Evolutionary conservation across 2,329 filamentous ascomycete species (phyloP).

Genomic region (Xylaria sp.): DNA sequence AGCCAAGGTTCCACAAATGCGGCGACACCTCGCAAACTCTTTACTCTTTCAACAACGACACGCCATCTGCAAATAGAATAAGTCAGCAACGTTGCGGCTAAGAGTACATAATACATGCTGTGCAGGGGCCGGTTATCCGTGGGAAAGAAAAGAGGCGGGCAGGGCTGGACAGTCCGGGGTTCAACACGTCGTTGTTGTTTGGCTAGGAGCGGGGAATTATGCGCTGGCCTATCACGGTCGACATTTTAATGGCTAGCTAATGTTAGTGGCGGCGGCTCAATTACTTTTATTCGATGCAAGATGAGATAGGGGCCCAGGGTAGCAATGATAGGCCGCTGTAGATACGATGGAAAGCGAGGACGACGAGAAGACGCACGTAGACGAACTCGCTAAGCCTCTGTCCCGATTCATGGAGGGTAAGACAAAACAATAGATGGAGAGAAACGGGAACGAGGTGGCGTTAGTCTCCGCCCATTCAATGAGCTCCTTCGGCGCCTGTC

Average conservation of each 20-base stretch:
- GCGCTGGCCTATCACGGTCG: conserved; percentile 11
- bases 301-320: not conserved
- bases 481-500: conserved; percentile 6
- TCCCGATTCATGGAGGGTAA: not conserved
- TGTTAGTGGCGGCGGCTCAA: conserved; percentile 11
- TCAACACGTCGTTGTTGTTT: conserved; percentile 4
- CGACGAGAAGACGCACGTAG: not conserved
- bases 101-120: not conserved
- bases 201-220: conserved; percentile 9
- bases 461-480: conserved; percentile 2
- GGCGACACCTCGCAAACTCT: conserved; percentile 16
- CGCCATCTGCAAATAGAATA: conserved; percentile 2
- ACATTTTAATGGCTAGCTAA: conserved; percentile 13
- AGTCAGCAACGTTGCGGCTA: not conserved
- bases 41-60: conserved; percentile 3
- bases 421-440: conserved; percentile 4
- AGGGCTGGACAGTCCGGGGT: conserved; percentile 8
- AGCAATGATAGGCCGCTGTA: not conserved
- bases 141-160: not conserved
- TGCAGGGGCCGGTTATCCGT: not conserved
- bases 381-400: not conserved
- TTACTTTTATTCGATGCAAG: conserved; percentile 14
- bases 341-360: not conserved
- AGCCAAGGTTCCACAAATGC: conserved; percentile 7
- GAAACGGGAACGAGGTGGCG: not conserved